Evolutionary conservation across 495 filamentous ascomycete species (phyloP), one percentile per base, ranked within the genome.

Genomic region (Talaromyces ruber): DNA sequence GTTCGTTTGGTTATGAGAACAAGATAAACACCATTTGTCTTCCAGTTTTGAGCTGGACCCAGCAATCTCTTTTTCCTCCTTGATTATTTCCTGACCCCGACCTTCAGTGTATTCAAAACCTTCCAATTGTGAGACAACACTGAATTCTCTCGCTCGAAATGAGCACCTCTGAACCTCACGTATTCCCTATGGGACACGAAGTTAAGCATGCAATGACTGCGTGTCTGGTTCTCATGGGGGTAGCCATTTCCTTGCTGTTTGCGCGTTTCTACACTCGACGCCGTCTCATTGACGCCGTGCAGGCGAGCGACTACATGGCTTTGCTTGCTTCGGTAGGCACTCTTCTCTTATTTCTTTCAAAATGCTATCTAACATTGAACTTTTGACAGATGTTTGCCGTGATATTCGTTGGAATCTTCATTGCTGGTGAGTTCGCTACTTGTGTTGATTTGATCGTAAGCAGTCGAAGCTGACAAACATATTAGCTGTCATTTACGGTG

Each of bases 241-340:
- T 79, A 14, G 75, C 75, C n/a, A 66, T 70, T 2, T 61, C 34
- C 39, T 74, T 78, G 24, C 75, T 79, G 8, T 58, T 60, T 5
- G 63, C 71, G n/a, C 72, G 76, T 4, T 63, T 79, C 22, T 78
- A 73, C 60, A 77, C 75, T 18, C 69, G 76, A 4, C 63, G 67
- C 21, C 67, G 62, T 14, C 60, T 79, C 21, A 70, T 78, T 63
- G 67, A 69, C 22, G 69, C 65, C 22, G 68, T 79, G 65, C 73
- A 79, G 55, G 39, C 67, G 6, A 79, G 76, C 66, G 76, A 79
- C 65, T 79, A 74, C 73, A 75, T 78, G 73, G 67, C 78, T 6
- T 37, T 77, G 2, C 63, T 77, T 29, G 69, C 76, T 4, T 58
- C 78, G 70, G 76, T 79, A 64, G 50, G 70, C 59, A 12, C 54